These are phyloP conservation scores for Conringia planisiliqua DNA, from an alignment of 345 rosid species.

Conservation along the genomic window DNA sequence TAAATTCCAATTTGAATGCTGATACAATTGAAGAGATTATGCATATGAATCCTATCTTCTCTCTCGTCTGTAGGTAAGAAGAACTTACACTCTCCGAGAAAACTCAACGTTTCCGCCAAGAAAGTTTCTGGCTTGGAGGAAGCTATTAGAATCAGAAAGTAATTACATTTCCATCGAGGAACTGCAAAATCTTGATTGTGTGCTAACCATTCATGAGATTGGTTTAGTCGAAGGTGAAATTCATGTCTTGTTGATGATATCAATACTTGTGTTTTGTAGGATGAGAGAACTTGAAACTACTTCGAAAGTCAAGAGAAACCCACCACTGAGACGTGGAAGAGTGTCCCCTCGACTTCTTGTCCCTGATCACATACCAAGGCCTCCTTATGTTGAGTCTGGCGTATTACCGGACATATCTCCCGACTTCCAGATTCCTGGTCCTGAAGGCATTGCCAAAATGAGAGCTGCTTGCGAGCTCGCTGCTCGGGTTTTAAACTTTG, in stretches of 20 bases:
- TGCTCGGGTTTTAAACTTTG: slow-evolving; percentile 70
- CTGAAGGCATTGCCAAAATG: slow-evolving; percentile 69
- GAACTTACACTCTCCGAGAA: slow-evolving; percentile 8
- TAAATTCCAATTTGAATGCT: not conserved
- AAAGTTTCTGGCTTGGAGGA: slow-evolving; percentile 63
- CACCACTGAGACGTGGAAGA: slow-evolving; percentile 74
- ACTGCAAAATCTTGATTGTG: not conserved
- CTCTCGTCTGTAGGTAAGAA: slow-evolving; percentile 34
- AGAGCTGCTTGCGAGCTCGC: slow-evolving; percentile 93
- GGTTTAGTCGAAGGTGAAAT: not conserved
- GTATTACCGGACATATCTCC: slow-evolving; percentile 60
- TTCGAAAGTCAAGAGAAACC: slow-evolving; percentile 44
- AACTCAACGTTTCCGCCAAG: slow-evolving; percentile 44
- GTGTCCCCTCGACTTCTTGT: slow-evolving; percentile 76
- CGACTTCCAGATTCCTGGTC: slow-evolving; percentile 65
- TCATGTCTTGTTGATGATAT: not conserved
- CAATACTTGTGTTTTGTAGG: slow-evolving; percentile 32
- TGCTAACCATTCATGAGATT: not conserved
- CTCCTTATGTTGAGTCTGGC: slow-evolving; percentile 63
- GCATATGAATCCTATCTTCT: not conserved
- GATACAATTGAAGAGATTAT: not conserved
- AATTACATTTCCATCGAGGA: not conserved
- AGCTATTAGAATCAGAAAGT: slow-evolving; percentile 72
- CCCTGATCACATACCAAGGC: slow-evolving; percentile 74
- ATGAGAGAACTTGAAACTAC: slow-evolving; percentile 50